Base-by-base conservation (phyloP, 371 early-diverging fungal genomes). In the Haplosporangium sp. region DNA sequence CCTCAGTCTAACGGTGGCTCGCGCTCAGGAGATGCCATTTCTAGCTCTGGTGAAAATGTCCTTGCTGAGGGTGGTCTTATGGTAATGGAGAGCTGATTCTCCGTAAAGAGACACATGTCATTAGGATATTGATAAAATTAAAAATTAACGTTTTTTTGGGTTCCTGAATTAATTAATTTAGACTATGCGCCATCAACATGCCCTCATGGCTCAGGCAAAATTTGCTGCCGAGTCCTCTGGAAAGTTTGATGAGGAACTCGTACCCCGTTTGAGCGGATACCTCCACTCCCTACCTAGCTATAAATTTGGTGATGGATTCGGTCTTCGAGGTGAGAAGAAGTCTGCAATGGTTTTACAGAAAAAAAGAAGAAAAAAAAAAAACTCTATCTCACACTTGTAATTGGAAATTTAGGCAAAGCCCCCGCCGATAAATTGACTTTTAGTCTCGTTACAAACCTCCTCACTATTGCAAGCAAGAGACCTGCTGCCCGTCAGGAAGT, bases 401-500 rank as follows among this genome's bases (percentile, higher is more conserved):
- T 19, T 20, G 52, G 19, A 52, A 17, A 52, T 27, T 9, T 20
- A 77, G 79, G 74, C 56, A 78, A 70, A 20, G 73, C 79, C 10
- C 67, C 79, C 13, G 82, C 72, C 1, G 82, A 81, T 48, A 69
- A 37, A 20, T 55, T 81, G 45, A 81, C 82, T 6, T 61, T 42
- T 37, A 74, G 65, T 27, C 56, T 81, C 27, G 62, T 67, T 27
- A 65, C 64, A 20, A 75, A 88, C 19, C 84, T 92, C 59, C 74
- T 92, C 42, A 78, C 82, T 48, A 86, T 90, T 40, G 88, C 86
- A 2, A 66, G 58, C 72, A 85, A 86, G 65, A 67, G 72, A 17
- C 34, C 71, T 2, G 70, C 84, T 9, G 83, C 78, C 6, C 71
- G 82, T 39, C 85, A 85, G 10, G 72, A 61, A 8, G 87, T 92